A percentile compares a stretch with the other conserved stretches of the same genome.
Evolutionary conservation across 2,329 filamentous ascomycete species (phyloP).

Genomic region (Gnomoniopsis sp.): DNA sequence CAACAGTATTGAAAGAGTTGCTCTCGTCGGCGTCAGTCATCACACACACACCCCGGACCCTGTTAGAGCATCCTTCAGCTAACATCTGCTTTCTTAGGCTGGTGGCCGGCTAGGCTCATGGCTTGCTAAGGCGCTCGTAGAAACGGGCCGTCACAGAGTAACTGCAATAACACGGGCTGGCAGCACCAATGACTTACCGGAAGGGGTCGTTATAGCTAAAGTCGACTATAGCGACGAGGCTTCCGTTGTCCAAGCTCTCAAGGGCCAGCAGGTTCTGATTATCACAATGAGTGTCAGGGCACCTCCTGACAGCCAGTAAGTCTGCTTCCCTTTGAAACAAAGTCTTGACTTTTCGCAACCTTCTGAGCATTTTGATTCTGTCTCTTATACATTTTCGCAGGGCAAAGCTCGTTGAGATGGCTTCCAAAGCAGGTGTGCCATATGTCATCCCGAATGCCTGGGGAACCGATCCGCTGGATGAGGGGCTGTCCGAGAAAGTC

Average conservation of each 20-base stretch:
- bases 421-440: constrained; percentile 38
- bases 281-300: constrained; percentile 37
- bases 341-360: too few species aligned
- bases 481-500: constrained; percentile 10
- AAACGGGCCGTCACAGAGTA: constrained; percentile 42
- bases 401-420: constrained; percentile 38
- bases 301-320: constrained; percentile 30
- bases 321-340: too few species aligned
- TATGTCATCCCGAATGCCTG: constrained; percentile 43
- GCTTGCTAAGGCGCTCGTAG: constrained; percentile 32
- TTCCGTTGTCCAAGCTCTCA: constrained; percentile 24
- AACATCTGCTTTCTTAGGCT: constrained; percentile 17
- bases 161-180: constrained; percentile 46
- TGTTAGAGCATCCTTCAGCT: not conserved
- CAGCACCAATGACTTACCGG: constrained; percentile 37
- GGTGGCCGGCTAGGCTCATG: constrained; percentile 22
- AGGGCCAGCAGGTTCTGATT: constrained; percentile 32
- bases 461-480: constrained; percentile 24
- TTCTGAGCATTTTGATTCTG: too few species aligned
- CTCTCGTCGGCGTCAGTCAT: constrained; percentile 24
- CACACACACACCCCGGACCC: not conserved
- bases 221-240: constrained; percentile 45
- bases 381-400: too few species aligned
- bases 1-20: constrained; percentile 24
- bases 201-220: constrained; percentile 33